These are phyloP conservation scores for Cyclotella cryptica DNA, from an alignment of 108 stramenopile genomes.

Conservation along the genomic window DNA sequence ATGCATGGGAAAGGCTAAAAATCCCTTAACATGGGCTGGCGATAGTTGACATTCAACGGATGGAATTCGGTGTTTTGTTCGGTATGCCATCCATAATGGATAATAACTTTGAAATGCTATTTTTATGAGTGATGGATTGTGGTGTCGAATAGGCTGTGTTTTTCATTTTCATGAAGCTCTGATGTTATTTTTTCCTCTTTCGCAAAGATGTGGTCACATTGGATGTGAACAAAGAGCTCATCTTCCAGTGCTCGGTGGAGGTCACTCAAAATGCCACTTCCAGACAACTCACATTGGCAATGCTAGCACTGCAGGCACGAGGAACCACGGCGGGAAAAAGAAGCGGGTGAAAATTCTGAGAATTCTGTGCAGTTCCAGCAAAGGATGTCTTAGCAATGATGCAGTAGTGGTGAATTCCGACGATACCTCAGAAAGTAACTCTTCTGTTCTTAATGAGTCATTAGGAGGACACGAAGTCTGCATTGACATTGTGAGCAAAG, in stretches of 20 bases:
- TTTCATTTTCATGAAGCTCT: neutral
- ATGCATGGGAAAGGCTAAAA: slow-evolving; percentile 40
- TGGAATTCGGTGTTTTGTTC: slow-evolving; percentile 55
- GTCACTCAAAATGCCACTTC: slow-evolving; percentile 53
- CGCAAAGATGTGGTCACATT: slow-evolving; percentile 49
- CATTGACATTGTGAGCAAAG: slow-evolving; percentile 51
- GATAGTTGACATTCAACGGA: slow-evolving; percentile 53
- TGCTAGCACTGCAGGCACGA: neutral
- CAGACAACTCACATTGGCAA: slow-evolving; percentile 36
- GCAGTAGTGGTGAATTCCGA: slow-evolving; percentile 5
- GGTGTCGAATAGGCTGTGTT: too few species aligned
- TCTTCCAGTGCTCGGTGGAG: slow-evolving; percentile 50
- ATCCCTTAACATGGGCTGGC: slow-evolving; percentile 49
- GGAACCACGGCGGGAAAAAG: slow-evolving; percentile 25
- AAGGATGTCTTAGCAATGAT: neutral
- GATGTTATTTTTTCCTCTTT: neutral
- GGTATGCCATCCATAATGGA: slow-evolving; percentile 13
- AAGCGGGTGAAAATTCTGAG: slow-evolving; percentile 39
- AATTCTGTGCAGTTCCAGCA: slow-evolving; percentile 20
- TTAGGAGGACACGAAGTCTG: slow-evolving; percentile 48
- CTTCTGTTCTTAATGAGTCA: neutral
- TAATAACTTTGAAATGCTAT: neutral
- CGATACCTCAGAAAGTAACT: neutral
- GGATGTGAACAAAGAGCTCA: slow-evolving; percentile 54
- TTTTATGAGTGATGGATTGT: neutral